A percentile compares a stretch with the other conserved stretches of the same genome.
phyloP scores from a whole-genome alignment of 1,284 basidiomycete genomes.

The Leccinum griseonigrum region DNA sequence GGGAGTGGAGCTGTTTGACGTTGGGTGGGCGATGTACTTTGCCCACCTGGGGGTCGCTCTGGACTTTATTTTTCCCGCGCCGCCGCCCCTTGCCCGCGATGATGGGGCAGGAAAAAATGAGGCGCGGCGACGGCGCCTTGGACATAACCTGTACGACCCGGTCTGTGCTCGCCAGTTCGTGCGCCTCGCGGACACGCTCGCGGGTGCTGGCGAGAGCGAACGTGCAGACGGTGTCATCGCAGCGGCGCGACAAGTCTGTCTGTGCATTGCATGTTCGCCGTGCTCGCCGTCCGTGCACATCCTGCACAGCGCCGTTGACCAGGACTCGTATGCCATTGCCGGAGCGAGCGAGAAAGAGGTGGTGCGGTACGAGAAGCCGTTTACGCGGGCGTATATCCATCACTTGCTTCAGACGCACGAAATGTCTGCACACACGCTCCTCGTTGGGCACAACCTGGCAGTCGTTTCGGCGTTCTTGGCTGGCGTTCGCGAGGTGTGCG shows the following conservation, averaged over 20 bases:
- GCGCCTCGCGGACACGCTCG: conserved; percentile 44
- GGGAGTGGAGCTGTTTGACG: conserved; percentile 75
- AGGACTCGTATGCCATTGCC: conserved; percentile 10
- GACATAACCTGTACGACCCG: conserved; percentile 67
- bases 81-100: conserved; percentile 8
- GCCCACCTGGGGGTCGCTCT: conserved; percentile 69
- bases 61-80: conserved; percentile 71
- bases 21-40: conserved; percentile 63
- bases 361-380: conserved; percentile 30
- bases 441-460: conserved; percentile 70
- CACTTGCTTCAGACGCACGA: conserved; percentile 84
- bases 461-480: conserved; percentile 64
- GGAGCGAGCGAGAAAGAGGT: neutral
- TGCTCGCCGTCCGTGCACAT: conserved; percentile 37
- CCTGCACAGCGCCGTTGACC: conserved; percentile 51
- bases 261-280: conserved; percentile 66
- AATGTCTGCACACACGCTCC: conserved; percentile 75
- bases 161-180: conserved; percentile 60
- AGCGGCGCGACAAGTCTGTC: conserved; percentile 38
- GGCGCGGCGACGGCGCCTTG: conserved; percentile 44
- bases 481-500: conserved; percentile 45
- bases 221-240: neutral
- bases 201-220: conserved; percentile 26
- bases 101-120: conserved; percentile 10
- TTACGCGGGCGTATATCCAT: conserved; percentile 74